phyloP scores from a whole-genome alignment of 441 rosid genomes.

The Metrosideros polymorpha region DNA sequence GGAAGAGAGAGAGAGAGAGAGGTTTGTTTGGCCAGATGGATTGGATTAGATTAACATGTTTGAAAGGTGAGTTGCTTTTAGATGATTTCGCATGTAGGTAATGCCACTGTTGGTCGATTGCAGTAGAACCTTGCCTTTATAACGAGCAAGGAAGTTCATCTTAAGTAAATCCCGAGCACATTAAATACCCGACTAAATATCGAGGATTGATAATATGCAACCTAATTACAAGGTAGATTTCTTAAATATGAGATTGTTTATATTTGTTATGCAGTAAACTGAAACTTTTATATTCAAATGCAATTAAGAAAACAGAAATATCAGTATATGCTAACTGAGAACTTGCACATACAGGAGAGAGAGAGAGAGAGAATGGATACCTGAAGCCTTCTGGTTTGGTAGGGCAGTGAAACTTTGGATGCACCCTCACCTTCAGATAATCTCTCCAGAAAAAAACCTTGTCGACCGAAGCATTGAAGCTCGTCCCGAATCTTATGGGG shows the following conservation, averaged over 20 bases:
- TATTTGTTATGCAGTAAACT: not conserved
- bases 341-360: not conserved
- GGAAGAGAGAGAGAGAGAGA: no score
- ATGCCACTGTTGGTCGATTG: not conserved
- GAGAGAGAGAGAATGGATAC: not conserved
- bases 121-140: not conserved
- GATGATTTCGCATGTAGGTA: not conserved
- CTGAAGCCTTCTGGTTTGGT: conserved; percentile 27
- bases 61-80: not conserved
- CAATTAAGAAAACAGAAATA: not conserved
- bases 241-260: not conserved
- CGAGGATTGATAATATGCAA: not conserved
- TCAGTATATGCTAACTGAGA: no score
- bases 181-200: not conserved
- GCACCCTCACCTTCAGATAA: conserved; percentile 28
- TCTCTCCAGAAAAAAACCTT: conserved; percentile 33
- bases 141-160: not conserved
- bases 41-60: not conserved
- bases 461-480: conserved; percentile 24
- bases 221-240: not conserved
- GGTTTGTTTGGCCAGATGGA: not conserved
- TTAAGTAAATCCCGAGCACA: not conserved
- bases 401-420: conserved; percentile 35
- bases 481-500: conserved; percentile 26
- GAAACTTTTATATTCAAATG: not conserved